Evolutionary conservation across 768 basidiomycete species (phyloP).

Genomic region (Hebeloma cylindrosporum): DNA sequence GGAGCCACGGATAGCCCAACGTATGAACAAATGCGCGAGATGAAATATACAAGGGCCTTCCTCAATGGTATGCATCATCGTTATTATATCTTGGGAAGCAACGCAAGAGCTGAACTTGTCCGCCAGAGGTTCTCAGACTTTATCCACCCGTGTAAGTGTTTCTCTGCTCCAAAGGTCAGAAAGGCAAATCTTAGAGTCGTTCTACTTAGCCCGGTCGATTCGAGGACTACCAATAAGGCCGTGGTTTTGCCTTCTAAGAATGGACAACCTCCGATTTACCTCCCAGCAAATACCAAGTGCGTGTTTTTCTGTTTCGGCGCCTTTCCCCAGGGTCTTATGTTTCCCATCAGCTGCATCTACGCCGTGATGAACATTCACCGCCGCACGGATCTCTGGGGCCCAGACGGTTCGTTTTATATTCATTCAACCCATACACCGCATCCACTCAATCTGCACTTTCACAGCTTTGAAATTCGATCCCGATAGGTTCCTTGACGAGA

Average conservation of each 20-base stretch:
- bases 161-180: constrained; percentile 6
- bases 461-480: constrained; percentile 59
- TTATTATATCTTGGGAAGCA: not conserved
- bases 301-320: constrained; percentile 12
- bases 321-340: not conserved
- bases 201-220: constrained; percentile 23
- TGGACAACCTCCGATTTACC: constrained; percentile 46
- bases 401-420: constrained; percentile 44
- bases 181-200: constrained; percentile 31
- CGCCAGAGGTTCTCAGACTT: constrained; percentile 43
- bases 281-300: constrained; percentile 47
- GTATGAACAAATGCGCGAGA: constrained; percentile 44
- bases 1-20: constrained; percentile 39
- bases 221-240: constrained; percentile 41
- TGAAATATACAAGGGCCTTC: constrained; percentile 41
- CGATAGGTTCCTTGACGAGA: constrained; percentile 61
- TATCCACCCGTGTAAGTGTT: constrained; percentile 35
- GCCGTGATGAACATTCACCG: constrained; percentile 39
- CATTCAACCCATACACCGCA: not conserved
- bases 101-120: not conserved
- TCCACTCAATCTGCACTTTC: not conserved
- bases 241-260: constrained; percentile 45
- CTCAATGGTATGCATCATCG: constrained; percentile 30
- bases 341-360: constrained; percentile 29
- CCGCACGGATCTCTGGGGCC: constrained; percentile 55